Conservation (phyloP, 139 green algal genomes). For the Chlorella sp. region DNA sequence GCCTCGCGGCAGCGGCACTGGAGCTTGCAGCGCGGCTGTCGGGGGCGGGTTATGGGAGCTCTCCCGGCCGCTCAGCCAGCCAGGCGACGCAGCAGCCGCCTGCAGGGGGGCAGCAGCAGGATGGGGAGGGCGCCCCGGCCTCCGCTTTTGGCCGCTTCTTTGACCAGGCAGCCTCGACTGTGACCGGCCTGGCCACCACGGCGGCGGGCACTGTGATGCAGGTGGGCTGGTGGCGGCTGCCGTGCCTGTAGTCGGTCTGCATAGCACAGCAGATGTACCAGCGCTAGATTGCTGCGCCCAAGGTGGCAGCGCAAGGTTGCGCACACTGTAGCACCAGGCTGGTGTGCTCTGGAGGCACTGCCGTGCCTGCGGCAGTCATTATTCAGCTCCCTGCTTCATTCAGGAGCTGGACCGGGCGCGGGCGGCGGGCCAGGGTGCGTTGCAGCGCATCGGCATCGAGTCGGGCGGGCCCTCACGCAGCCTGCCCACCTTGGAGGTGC, state of each 20-base stretch:
- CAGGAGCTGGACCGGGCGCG: constrained; percentile 17
- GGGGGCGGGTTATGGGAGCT: not conserved
- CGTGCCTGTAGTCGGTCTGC: no score
- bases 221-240: not conserved
- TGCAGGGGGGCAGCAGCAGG: not conserved
- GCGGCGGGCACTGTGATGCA: not conserved
- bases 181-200: constrained; percentile 1
- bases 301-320: no score
- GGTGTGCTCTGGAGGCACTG: not conserved
- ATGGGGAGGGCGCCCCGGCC: not conserved
- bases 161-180: constrained; percentile 10
- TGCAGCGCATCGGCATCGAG: no score
- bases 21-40: constrained; percentile 17
- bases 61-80: not conserved
- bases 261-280: no score
- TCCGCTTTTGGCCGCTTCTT: constrained; percentile 10
- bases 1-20: constrained; percentile 17
- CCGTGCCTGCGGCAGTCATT: not conserved
- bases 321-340: no score
- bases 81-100: not conserved
- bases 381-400: not conserved
- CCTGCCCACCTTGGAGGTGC: no score
- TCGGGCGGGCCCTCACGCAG: not conserved
- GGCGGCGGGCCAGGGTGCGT: not conserved
- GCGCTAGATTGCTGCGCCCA: no score